Percentiles rank a stretch among this genome's conserved stretches.
These are phyloP conservation scores for Sporothrix brasiliensis DNA, from an alignment of 2,329 filamentous ascomycete genomes.

Conservation along the genomic window DNA sequence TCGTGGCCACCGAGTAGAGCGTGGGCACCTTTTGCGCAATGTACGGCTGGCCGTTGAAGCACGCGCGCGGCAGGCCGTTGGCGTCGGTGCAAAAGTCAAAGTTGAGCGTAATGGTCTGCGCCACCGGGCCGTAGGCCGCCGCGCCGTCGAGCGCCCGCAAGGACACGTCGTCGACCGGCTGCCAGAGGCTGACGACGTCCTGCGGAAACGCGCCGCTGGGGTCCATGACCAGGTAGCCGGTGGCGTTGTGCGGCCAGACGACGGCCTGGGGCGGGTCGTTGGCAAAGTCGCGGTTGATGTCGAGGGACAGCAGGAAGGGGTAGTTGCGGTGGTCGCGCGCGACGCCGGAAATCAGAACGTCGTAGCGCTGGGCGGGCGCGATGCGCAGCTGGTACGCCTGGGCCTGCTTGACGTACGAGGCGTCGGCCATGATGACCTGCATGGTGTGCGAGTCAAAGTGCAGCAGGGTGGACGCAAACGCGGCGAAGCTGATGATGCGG, in stretches of 20 bases:
- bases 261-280: slow-evolving; percentile 38
- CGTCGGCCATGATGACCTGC: slow-evolving; percentile 52
- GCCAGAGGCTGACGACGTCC: slow-evolving; percentile 44
- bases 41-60: slow-evolving; percentile 68
- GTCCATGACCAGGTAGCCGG: slow-evolving; percentile 50
- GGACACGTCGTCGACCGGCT: slow-evolving; percentile 64
- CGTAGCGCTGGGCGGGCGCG: slow-evolving; percentile 51
- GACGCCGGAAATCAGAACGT: slow-evolving; percentile 46
- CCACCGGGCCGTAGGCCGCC: slow-evolving; percentile 45
- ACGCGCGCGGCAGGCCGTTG: slow-evolving; percentile 64
- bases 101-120: slow-evolving; percentile 59
- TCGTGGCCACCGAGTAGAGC: slow-evolving; percentile 69
- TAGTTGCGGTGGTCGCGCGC: slow-evolving; percentile 47
- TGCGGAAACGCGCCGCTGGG: slow-evolving; percentile 38
- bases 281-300: slow-evolving; percentile 50
- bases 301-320: slow-evolving; percentile 50
- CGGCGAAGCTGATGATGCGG: slow-evolving; percentile 52
- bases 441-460: slow-evolving; percentile 51
- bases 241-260: slow-evolving; percentile 47
- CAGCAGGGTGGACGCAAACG: slow-evolving; percentile 49
- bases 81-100: slow-evolving; percentile 62
- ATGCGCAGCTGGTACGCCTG: slow-evolving; percentile 47
- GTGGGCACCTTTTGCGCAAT: slow-evolving; percentile 69
- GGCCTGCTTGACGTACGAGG: slow-evolving; percentile 46
- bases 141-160: slow-evolving; percentile 58